Evolutionary conservation across 352 stramenopile species (phyloP).

Genomic region (Phytophthora sp.): DNA sequence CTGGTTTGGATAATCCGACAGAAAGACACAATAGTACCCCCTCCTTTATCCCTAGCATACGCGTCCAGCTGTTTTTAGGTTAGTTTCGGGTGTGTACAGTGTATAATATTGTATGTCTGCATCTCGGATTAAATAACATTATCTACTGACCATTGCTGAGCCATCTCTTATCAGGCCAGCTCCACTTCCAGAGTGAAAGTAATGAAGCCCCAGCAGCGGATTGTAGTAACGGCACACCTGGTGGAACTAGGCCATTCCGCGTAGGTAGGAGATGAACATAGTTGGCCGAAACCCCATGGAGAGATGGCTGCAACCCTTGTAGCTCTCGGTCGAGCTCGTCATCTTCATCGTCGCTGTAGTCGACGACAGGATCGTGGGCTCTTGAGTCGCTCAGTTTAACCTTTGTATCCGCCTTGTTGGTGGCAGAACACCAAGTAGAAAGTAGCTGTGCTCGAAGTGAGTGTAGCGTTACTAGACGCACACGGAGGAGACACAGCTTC

Average conservation of each 20-base stretch:
- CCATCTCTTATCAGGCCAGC: slow-evolving; percentile 29
- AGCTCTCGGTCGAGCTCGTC: slow-evolving; percentile 12
- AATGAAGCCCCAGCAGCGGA: slow-evolving; percentile 26
- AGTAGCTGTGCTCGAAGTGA: slow-evolving; percentile 27
- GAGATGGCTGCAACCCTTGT: not conserved
- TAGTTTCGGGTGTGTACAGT: too few relatives aligned
- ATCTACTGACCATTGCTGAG: slow-evolving; percentile 22
- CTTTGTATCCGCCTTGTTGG: not conserved
- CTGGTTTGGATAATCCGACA: too few relatives aligned
- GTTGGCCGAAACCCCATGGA: slow-evolving; percentile 5
- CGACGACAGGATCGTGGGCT: not conserved
- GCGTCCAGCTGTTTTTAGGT: too few relatives aligned
- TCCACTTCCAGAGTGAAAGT: slow-evolving; percentile 41
- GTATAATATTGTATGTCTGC: too few relatives aligned
- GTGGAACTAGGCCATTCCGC: slow-evolving; percentile 34
- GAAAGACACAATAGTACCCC: too few relatives aligned
- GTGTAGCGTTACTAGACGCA: slow-evolving; percentile 6
- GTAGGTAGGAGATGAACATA: slow-evolving; percentile 33
- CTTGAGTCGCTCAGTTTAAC: not conserved
- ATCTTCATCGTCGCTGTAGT: slow-evolving; percentile 15
- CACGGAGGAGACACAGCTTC: slow-evolving; percentile 5
- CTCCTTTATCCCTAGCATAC: too few relatives aligned
- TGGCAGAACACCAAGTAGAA: slow-evolving; percentile 15
- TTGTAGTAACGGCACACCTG: slow-evolving; percentile 27
- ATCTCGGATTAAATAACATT: too few relatives aligned